Base-by-base conservation (phyloP, 163 green algal species). In the Chlamydomonas reinhardtii region DNA sequence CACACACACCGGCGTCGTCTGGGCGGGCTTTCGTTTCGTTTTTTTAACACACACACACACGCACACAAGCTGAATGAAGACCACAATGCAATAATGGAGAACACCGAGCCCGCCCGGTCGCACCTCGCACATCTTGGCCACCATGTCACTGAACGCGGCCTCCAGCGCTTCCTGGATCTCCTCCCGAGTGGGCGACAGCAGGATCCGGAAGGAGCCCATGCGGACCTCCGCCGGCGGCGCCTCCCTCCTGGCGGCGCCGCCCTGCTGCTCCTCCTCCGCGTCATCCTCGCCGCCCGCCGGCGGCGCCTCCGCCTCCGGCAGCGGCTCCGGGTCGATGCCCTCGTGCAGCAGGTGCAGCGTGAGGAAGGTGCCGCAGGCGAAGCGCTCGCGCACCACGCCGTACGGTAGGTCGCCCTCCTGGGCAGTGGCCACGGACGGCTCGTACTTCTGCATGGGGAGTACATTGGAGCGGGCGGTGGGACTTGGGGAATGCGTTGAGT, bases 141-240 rank as follows among this genome's bases (percentile, higher is more conserved):
- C 72, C 88, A 92, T 92, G 52, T 92, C 88, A 31, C 74, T 84
- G 25, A 90, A 89, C 24, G 87, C 61, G 35, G 78, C 74, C n/a
- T 43, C 73, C 6, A 73, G 83, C 74, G 89, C 88, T 20, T 92
- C 78, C n/a, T 43, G 34, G 16, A 92, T 89, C 43, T 89, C 88
- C 11, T 89, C 76, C 0, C 74, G 34, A 0, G 68, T 32, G 16
- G 86, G 86, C 20, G 81, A 81, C 16, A 90, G 62, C n/a, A 76
- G 48, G 35, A 88, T 80, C 25, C 75, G 70, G 72, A 56, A 85
- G 17, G 17, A 76, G 64, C 83, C 74, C 15, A 27, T 14, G 8
- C 73, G 64, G 0, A 88, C 48, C 54, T 88, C 75, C 3, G 65
- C 2, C 17, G 65, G 62, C 24, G 54, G n/a, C n/a, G 72, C 32